These are phyloP conservation scores for Pholiota microspora DNA, from an alignment of 768 basidiomycete species.

Conservation along the genomic window DNA sequence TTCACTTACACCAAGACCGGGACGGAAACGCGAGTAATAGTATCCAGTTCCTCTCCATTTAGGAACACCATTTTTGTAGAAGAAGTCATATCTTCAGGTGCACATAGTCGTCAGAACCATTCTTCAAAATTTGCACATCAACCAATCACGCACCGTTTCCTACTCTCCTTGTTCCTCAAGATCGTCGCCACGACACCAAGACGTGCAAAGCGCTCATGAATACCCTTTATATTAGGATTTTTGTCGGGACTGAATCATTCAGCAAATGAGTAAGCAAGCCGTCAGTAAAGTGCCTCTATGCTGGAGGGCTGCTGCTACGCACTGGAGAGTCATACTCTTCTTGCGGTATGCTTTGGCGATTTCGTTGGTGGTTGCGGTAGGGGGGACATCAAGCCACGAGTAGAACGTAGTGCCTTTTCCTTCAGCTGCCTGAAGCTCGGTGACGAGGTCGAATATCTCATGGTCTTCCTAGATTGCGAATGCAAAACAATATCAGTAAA, in stretches of 20 bases:
- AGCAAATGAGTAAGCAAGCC: not conserved
- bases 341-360: slow-evolving; percentile 91
- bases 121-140: not conserved
- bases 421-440: slow-evolving; percentile 75
- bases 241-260: slow-evolving; percentile 83
- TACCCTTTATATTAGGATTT: slow-evolving; percentile 79
- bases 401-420: slow-evolving; percentile 97
- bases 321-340: slow-evolving; percentile 90
- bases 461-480: slow-evolving; percentile 72
- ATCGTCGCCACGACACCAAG: slow-evolving; percentile 85
- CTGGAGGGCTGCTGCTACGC: too few relatives aligned
- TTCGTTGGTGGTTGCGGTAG: slow-evolving; percentile 70
- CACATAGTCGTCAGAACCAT: slow-evolving; percentile 3
- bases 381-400: slow-evolving; percentile 82
- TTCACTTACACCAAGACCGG: slow-evolving; percentile 72
- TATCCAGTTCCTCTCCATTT: slow-evolving; percentile 96
- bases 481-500: not conserved
- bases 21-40: slow-evolving; percentile 94
- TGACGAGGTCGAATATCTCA: slow-evolving; percentile 94
- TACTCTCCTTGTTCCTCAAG: slow-evolving; percentile 69
- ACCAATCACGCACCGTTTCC: slow-evolving; percentile 60
- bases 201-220: slow-evolving; percentile 89
- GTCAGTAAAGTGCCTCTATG: not conserved
- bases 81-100: slow-evolving; percentile 76
- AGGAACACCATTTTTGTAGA: slow-evolving; percentile 97